Evolutionary conservation across 768 basidiomycete genomes (phyloP).

Genomic region (Crassisporium funariophilum): DNA sequence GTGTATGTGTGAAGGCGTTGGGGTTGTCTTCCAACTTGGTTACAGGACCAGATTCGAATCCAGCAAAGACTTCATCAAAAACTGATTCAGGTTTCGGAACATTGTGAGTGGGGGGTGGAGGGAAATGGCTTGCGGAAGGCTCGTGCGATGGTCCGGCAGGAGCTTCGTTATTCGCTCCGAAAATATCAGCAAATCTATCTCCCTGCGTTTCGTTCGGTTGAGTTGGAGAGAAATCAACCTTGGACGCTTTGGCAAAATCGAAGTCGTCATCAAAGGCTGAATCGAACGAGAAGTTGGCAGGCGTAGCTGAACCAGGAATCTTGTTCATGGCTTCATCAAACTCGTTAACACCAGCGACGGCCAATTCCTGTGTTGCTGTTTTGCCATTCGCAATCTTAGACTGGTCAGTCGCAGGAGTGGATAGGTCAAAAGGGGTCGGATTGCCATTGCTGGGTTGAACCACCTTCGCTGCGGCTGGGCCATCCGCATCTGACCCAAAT

Average conservation of each 20-base stretch:
- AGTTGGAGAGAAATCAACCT: constrained; percentile 14
- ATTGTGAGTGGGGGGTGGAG: constrained; percentile 1
- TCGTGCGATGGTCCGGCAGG: constrained; percentile 11
- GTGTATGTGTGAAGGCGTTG: constrained; percentile 27
- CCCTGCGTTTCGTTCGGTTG: constrained; percentile 1
- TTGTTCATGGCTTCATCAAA: constrained; percentile 79
- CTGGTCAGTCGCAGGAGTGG: constrained; percentile 6
- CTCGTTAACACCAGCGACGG: constrained; percentile 55
- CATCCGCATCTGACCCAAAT: constrained; percentile 19
- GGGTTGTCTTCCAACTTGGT: constrained; percentile 11
- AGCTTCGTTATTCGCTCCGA: constrained; percentile 12
- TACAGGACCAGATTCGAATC: constrained; percentile 38
- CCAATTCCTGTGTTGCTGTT: constrained; percentile 21
- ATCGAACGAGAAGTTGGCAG: constrained; percentile 62
- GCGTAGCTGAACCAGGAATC: constrained; percentile 40
- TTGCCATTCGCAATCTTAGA: constrained; percentile 19
- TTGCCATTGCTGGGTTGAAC: neutral
- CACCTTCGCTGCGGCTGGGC: neutral
- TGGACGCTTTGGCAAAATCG: constrained; percentile 54
- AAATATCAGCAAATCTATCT: constrained; percentile 20
- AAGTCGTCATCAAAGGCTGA: constrained; percentile 59
- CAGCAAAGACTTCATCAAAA: constrained; percentile 60
- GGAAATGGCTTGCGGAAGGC: constrained; percentile 6
- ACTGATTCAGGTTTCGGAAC: constrained; percentile 20
- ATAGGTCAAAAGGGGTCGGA: constrained; percentile 9